Conservation (phyloP, 371 early-diverging fungal genomes). For the Coemansia sp. region DNA sequence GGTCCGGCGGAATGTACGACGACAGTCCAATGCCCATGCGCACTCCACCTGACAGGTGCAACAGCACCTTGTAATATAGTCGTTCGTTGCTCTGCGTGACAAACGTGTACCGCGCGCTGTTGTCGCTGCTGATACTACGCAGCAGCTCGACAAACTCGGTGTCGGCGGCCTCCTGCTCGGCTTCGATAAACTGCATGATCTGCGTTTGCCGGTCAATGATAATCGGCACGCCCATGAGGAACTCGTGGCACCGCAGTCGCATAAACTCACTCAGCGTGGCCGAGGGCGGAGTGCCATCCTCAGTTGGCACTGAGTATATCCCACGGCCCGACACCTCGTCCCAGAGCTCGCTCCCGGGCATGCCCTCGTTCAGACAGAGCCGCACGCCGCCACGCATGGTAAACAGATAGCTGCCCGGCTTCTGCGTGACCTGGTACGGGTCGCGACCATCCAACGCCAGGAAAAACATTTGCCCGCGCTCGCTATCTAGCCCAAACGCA, state of each 20-base stretch:
- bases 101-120: conserved; percentile 41
- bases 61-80: conserved; percentile 47
- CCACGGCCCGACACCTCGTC: conserved; percentile 39
- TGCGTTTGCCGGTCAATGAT: conserved; percentile 40
- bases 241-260: conserved; percentile 48
- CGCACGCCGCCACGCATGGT: conserved; percentile 55
- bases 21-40: conserved; percentile 52
- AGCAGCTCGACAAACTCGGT: conserved; percentile 10
- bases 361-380: conserved; percentile 49
- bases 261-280: conserved; percentile 46
- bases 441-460: conserved; percentile 51
- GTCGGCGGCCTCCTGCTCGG: conserved; percentile 1
- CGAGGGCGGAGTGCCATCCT: conserved; percentile 31
- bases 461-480: conserved; percentile 52
- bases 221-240: conserved; percentile 50
- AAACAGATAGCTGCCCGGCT: conserved; percentile 51
- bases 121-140: conserved; percentile 27
- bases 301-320: conserved; percentile 41
- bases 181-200: conserved; percentile 26
- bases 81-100: conserved; percentile 32
- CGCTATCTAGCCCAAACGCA: conserved; percentile 15
- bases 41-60: conserved; percentile 50
- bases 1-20: conserved; percentile 41
- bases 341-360: conserved; percentile 45
- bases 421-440: conserved; percentile 47